Evolutionary conservation across 352 stramenopile genomes (phyloP).

Genomic region (Phytophthora foliorum): DNA sequence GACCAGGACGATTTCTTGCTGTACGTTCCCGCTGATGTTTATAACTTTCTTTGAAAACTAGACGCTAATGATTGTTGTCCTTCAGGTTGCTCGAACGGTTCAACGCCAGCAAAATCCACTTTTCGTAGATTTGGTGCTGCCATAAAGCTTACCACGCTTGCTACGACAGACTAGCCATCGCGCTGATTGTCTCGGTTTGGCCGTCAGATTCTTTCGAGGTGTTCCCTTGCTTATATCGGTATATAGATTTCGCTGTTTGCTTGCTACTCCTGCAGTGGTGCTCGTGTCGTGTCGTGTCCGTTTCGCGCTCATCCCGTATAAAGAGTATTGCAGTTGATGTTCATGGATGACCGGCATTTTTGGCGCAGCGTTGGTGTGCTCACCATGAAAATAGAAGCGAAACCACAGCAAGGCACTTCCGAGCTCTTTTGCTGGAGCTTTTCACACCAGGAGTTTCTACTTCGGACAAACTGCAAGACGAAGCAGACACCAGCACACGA

Average conservation of each 20-base stretch:
- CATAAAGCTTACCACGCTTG: background rate
- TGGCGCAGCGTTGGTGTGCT: conserved; percentile 3
- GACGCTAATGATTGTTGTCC: background rate
- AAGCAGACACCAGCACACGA: conserved; percentile 16
- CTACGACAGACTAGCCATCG: background rate
- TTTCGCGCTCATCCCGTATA: conserved; percentile 22
- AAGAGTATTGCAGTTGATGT: conserved; percentile 15
- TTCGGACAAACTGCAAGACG: conserved; percentile 22
- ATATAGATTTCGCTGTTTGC: conserved; percentile 42
- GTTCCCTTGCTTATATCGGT: conserved; percentile 28
- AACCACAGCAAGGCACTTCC: conserved; percentile 33
- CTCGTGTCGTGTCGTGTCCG: conserved; percentile 20
- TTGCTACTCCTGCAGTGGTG: conserved; percentile 12
- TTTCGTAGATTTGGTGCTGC: conserved; percentile 74
- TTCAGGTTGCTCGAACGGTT: conserved; percentile 95
- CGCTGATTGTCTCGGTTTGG: conserved; percentile 11
- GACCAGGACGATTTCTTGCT: conserved; percentile 98
- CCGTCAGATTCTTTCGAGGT: conserved; percentile 17
- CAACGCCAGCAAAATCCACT: conserved; percentile 97
- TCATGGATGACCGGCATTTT: conserved; percentile 9
- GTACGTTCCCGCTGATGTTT: conserved; percentile 43
- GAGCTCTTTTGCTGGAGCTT: conserved; percentile 6
- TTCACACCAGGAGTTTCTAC: conserved; percentile 36
- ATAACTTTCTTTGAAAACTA: background rate
- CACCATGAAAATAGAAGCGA: conserved; percentile 42